Conservation (phyloP, 2,329 filamentous ascomycete genomes). For the Lecanicillium sp. region DNA sequence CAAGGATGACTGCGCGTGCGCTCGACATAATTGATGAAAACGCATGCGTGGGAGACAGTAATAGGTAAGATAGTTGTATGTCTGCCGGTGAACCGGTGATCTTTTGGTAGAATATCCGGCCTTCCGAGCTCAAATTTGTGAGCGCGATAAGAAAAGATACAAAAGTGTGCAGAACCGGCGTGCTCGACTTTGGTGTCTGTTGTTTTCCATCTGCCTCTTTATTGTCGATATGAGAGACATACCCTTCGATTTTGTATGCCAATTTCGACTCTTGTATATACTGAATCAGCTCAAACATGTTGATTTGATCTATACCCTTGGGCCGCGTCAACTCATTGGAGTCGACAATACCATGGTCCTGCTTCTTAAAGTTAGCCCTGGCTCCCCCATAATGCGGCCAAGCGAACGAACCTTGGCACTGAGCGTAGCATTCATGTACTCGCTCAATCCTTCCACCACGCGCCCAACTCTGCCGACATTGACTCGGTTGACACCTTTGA, state of each 20-base stretch:
- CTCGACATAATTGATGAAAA: constrained; percentile 83
- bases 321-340: constrained; percentile 67
- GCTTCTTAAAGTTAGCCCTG: constrained; percentile 17
- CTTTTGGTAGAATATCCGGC: constrained; percentile 59
- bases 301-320: constrained; percentile 92
- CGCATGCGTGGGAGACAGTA: constrained; percentile 85
- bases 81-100: constrained; percentile 30
- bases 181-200: constrained; percentile 22
- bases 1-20: constrained; percentile 81
- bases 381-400: not conserved
- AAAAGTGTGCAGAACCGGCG: constrained; percentile 50
- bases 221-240: constrained; percentile 58
- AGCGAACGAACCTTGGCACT: constrained; percentile 38
- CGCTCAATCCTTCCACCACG: constrained; percentile 70
- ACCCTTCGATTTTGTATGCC: constrained; percentile 90
- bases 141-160: constrained; percentile 67
- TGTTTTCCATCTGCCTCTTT: constrained; percentile 30
- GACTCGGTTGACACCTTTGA: constrained; percentile 86
- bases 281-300: constrained; percentile 78
- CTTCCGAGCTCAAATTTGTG: constrained; percentile 75
- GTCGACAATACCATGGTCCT: constrained; percentile 61
- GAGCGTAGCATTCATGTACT: constrained; percentile 56
- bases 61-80: constrained; percentile 70
- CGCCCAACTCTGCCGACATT: constrained; percentile 85
- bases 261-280: constrained; percentile 91